Conservation (phyloP, 2,329 filamentous ascomycete genomes). For the Colletotrichum tropicale region DNA sequence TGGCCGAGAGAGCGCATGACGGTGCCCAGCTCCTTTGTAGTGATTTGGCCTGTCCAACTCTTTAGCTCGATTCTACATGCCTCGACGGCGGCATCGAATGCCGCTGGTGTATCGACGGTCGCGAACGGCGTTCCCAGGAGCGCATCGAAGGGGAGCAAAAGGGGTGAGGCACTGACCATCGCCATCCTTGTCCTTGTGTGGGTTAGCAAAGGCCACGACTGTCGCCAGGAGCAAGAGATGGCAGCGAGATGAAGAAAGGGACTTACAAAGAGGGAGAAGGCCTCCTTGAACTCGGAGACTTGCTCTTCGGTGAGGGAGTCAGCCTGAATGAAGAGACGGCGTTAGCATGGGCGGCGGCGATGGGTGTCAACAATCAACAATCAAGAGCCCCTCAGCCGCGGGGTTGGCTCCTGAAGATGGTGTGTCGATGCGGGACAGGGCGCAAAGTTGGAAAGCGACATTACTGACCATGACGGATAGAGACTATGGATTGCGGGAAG, state of each 20-base stretch:
- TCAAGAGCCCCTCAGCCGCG: slow-evolving; percentile 19
- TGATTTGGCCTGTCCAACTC: slow-evolving; percentile 75
- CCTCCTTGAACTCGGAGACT: slow-evolving; percentile 99
- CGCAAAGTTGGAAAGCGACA: neutral
- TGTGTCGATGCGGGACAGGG: neutral
- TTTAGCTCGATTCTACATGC: slow-evolving; percentile 25
- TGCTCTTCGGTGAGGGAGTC: slow-evolving; percentile 99
- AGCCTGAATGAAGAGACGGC: slow-evolving; percentile 61
- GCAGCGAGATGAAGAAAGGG: neutral
- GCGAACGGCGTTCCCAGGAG: neutral
- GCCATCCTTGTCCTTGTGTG: slow-evolving; percentile 82
- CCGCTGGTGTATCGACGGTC: neutral
- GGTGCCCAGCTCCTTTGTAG: slow-evolving; percentile 87
- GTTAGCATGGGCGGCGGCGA: slow-evolving; percentile 9
- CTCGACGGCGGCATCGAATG: neutral
- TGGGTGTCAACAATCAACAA: neutral
- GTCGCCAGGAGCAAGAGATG: neutral
- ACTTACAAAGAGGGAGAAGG: slow-evolving; percentile 99
- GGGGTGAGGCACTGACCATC: slow-evolving; percentile 70
- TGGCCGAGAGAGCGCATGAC: slow-evolving; percentile 91
- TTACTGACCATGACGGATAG: slow-evolving; percentile 9
- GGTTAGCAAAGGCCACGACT: slow-evolving; percentile 16
- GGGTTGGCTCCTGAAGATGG: neutral
- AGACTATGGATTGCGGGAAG: neutral
- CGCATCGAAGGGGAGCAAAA: neutral